Conservation (phyloP, 179 eudicot species). For the Silene coronaria region DNA sequence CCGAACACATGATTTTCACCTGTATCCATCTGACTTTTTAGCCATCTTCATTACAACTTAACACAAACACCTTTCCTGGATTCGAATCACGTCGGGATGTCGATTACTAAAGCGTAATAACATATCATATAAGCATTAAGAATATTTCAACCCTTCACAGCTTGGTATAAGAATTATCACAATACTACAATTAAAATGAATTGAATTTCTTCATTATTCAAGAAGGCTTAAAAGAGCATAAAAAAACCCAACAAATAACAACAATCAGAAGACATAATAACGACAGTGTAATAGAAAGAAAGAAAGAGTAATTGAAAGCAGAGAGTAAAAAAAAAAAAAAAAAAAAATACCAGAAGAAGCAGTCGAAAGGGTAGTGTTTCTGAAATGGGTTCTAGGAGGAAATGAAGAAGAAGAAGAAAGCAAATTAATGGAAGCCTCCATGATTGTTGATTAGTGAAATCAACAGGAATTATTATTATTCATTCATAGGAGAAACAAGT, state of each 20-base stretch:
- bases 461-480: no score
- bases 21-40: not conserved
- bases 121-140: no score
- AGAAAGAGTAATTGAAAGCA: not conserved
- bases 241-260: not conserved
- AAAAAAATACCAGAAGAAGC: conserved; percentile 41
- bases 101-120: no score
- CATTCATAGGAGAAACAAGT: not conserved
- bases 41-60: not conserved
- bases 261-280: not conserved
- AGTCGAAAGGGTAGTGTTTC: conserved; percentile 33
- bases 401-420: conserved; percentile 56
- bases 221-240: not conserved
- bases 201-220: not conserved
- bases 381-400: conserved; percentile 37
- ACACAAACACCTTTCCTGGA: not conserved
- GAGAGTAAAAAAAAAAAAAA: not conserved
- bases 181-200: not conserved
- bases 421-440: conserved; percentile 64
- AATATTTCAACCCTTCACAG: not conserved
- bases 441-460: conserved; percentile 5
- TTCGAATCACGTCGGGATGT: not conserved
- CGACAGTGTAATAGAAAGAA: not conserved
- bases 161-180: not conserved
- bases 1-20: no score